Percentiles rank a stretch among this genome's conserved stretches.
Evolutionary conservation across 768 basidiomycete species (phyloP).

Genomic region (Lactifluus subvellereus): DNA sequence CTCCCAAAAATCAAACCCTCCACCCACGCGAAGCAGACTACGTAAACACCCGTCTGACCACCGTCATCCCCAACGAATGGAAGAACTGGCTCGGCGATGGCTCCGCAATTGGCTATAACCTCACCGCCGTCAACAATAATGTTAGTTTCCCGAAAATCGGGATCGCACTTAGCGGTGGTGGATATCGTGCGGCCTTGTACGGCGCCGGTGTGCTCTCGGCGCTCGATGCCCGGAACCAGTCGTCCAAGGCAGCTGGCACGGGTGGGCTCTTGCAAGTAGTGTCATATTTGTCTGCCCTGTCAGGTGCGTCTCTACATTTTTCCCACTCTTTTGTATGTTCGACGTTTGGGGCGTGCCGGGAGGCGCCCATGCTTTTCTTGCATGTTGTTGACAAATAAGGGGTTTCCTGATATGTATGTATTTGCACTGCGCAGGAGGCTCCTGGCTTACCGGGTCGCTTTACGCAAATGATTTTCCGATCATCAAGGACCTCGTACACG

Average conservation of each 20-base stretch:
- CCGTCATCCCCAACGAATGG: constrained; percentile 47
- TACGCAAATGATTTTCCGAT: constrained; percentile 58
- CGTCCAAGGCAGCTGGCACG: constrained; percentile 51
- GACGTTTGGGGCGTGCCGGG: neutral
- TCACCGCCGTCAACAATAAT: constrained; percentile 35
- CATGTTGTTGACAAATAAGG: neutral
- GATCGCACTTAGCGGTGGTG: constrained; percentile 66
- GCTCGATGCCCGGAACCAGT: constrained; percentile 55
- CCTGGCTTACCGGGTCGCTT: constrained; percentile 63
- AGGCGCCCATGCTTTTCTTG: neutral
- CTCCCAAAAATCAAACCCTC: constrained; percentile 46
- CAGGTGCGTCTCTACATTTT: constrained; percentile 37
- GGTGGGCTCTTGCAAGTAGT: constrained; percentile 68
- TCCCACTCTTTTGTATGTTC: neutral
- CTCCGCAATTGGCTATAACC: constrained; percentile 46
- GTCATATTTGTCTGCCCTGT: constrained; percentile 62
- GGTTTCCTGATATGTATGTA: neutral
- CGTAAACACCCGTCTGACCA: constrained; percentile 38
- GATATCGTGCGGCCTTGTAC: constrained; percentile 60
- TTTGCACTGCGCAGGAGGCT: constrained; percentile 42
- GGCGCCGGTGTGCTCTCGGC: constrained; percentile 55
- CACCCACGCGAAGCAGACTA: constrained; percentile 47
- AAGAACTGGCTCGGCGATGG: constrained; percentile 53
- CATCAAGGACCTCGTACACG: constrained; percentile 52
- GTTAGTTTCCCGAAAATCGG: constrained; percentile 47